These are phyloP conservation scores for Pichia ethanolica DNA, from an alignment of 805 yeast species.

Conservation along the genomic window DNA sequence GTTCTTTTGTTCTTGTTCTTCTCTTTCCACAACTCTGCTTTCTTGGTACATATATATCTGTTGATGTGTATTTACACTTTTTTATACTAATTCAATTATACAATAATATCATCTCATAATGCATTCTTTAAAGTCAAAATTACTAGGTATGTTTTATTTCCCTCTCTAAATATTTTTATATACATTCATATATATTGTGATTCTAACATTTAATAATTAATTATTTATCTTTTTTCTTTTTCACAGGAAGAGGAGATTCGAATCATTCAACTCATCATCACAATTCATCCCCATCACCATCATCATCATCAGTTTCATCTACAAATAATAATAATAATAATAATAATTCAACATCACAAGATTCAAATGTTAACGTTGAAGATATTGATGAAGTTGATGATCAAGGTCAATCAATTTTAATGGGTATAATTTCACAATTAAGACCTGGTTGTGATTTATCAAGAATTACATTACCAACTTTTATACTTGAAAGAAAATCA, in stretches of 20 bases:
- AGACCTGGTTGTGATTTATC: slow-evolving; percentile 90
- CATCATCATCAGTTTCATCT: not conserved
- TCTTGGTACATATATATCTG: too few species aligned
- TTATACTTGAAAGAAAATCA: slow-evolving; percentile 87
- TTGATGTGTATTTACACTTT: too few species aligned
- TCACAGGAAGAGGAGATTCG: slow-evolving; percentile 3
- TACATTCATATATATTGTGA: not conserved
- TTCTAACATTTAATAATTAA: too few species aligned
- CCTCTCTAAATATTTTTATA: not conserved
- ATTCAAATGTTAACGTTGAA: slow-evolving; percentile 33
- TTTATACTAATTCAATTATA: too few species aligned
- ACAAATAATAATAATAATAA: not conserved
- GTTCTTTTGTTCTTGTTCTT: too few species aligned
- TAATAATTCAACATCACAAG: not conserved
- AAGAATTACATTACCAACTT: slow-evolving; percentile 89
- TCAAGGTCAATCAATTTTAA: slow-evolving; percentile 77
- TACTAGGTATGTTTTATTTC: slow-evolving; percentile 3
- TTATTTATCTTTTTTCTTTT: not conserved
- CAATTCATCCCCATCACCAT: not conserved
- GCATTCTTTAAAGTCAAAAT: slow-evolving; percentile 8
- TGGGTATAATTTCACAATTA: slow-evolving; percentile 84
- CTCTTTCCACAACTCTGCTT: too few species aligned
- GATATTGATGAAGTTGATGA: slow-evolving; percentile 91
- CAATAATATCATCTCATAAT: not conserved
- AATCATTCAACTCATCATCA: not conserved